phyloP scores from a whole-genome alignment of 2,329 filamentous ascomycete genomes.

The Xylariales sp. region DNA sequence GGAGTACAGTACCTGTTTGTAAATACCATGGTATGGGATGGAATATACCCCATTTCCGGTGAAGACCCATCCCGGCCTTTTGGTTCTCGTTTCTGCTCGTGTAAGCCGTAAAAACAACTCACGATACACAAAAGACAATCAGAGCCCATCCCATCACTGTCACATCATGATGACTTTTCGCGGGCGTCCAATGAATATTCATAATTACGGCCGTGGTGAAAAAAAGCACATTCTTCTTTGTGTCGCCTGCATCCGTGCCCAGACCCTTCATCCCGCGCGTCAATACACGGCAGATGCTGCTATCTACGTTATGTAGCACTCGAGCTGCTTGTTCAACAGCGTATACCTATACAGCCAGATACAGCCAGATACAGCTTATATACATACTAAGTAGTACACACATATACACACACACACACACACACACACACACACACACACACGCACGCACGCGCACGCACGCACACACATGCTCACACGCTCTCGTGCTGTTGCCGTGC shows the following conservation, averaged over 20 bases:
- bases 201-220: slow-evolving; percentile 10
- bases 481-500: too few species aligned
- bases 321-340: background rate
- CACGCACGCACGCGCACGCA: too few species aligned
- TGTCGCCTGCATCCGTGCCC: slow-evolving; percentile 18
- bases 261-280: slow-evolving; percentile 28
- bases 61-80: slow-evolving; percentile 13
- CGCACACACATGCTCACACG: too few species aligned
- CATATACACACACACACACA: too few species aligned
- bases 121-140: slow-evolving; percentile 8
- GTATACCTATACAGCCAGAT: background rate
- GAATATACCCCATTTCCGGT: background rate
- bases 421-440: too few species aligned
- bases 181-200: slow-evolving; percentile 16
- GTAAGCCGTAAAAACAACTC: background rate
- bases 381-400: too few species aligned
- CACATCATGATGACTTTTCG: background rate
- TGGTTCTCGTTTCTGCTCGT: background rate
- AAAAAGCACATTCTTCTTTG: background rate
- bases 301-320: slow-evolving; percentile 13
- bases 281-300: slow-evolving; percentile 24
- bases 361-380: too few species aligned
- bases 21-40: background rate
- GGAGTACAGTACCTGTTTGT: slow-evolving; percentile 23
- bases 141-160: slow-evolving; percentile 12